phyloP scores from a whole-genome alignment of 2,329 filamentous ascomycete genomes.

The Penicillium sp. region DNA sequence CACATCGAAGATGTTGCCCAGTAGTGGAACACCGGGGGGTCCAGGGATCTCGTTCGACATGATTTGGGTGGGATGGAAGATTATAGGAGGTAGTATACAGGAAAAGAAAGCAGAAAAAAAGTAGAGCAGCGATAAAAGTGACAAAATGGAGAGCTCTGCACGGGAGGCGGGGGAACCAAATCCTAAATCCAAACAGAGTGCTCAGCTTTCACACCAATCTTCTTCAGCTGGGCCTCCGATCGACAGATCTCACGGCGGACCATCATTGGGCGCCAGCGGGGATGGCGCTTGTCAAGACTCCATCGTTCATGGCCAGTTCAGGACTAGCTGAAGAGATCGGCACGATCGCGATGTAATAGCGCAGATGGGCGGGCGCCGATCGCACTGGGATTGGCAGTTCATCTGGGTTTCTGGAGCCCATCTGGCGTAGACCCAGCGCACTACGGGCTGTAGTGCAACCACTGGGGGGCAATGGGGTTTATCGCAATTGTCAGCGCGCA shows the following conservation, averaged over 20 bases:
- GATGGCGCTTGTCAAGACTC: conserved; percentile 17
- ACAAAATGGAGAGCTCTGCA: neutral
- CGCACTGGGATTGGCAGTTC: conserved; percentile 18
- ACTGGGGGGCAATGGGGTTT: conserved; percentile 23
- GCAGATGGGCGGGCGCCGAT: conserved; percentile 26
- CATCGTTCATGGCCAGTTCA: conserved; percentile 26
- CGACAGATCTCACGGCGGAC: conserved; percentile 22
- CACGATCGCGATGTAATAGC: conserved; percentile 32
- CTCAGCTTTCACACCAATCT: conserved; percentile 18
- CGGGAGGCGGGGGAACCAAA: conserved; percentile 8
- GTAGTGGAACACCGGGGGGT: conserved; percentile 54
- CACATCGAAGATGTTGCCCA: conserved; percentile 59
- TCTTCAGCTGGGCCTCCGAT: conserved; percentile 26
- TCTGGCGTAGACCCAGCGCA: conserved; percentile 18
- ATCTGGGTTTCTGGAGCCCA: conserved; percentile 16
- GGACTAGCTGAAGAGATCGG: conserved; percentile 27
- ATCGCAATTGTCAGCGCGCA: conserved; percentile 24
- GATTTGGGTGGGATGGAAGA: conserved; percentile 5
- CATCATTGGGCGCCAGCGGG: conserved; percentile 14
- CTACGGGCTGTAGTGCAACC: conserved; percentile 29
- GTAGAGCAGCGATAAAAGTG: conserved; percentile 4
- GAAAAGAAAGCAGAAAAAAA: neutral
- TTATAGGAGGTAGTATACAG: conserved; percentile 13
- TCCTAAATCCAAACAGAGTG: conserved; percentile 9
- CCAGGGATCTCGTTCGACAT: conserved; percentile 48